Conservation (phyloP, 2,329 filamentous ascomycete species). For the Nothophaeocryptopus gaeumannii region DNA sequence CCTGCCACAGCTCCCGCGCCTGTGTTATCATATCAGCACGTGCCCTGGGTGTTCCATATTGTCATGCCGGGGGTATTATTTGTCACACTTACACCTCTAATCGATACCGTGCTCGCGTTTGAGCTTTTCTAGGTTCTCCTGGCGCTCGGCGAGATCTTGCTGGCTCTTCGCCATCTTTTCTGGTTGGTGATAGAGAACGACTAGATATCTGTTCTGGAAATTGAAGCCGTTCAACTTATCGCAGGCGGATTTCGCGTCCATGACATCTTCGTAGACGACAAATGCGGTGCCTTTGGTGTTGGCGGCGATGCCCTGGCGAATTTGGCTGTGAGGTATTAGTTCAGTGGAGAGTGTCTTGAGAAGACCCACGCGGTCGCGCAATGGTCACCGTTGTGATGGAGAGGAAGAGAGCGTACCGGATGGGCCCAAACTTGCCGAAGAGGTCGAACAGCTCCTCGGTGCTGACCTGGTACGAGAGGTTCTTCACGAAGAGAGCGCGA, state of each 20-base stretch:
- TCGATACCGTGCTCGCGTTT: slow-evolving; percentile 98
- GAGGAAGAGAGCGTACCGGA: slow-evolving; percentile 64
- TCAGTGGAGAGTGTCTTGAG: slow-evolving; percentile 9
- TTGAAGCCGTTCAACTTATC: slow-evolving; percentile 99
- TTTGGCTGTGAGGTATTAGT: slow-evolving; percentile 64
- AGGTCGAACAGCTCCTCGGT: slow-evolving; percentile 97
- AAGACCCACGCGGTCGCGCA: slow-evolving; percentile 2
- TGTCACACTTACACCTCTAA: slow-evolving; percentile 51
- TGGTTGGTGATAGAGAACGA: slow-evolving; percentile 70
- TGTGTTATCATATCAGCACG: no score
- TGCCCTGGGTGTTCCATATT: no score
- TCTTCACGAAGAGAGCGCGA: slow-evolving; percentile 99
- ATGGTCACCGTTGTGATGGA: slow-evolving; percentile 1
- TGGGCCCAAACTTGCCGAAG: slow-evolving; percentile 95
- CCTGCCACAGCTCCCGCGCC: slow-evolving; percentile 32
- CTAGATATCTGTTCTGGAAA: slow-evolving; percentile 98
- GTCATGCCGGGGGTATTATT: background rate
- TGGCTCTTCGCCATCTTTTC: slow-evolving; percentile 61
- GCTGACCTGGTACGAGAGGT: slow-evolving; percentile 99
- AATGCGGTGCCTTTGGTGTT: slow-evolving; percentile 98
- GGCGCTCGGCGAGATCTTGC: slow-evolving; percentile 79
- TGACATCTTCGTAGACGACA: slow-evolving; percentile 98
- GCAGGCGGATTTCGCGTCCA: slow-evolving; percentile 97
- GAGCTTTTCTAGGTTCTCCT: slow-evolving; percentile 96
- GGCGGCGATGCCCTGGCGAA: slow-evolving; percentile 94